Evolutionary conservation across 73 alveolate species (phyloP).

Genomic region (Blepharisma stoltei): DNA sequence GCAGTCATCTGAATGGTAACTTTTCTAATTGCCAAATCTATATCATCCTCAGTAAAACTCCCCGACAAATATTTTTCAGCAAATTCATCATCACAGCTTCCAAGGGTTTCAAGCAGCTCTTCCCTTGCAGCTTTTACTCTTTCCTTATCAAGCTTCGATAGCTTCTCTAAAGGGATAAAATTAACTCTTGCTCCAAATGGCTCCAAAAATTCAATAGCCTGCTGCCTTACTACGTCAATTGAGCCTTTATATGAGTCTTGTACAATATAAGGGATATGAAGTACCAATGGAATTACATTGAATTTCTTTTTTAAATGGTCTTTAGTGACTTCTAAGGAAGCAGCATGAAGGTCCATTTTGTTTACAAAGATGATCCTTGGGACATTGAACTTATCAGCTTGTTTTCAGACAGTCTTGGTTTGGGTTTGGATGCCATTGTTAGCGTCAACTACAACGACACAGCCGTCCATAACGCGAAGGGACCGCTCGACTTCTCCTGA

Average conservation of each 20-base stretch:
- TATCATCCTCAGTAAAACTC: conserved; percentile 34
- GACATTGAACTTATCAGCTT: conserved; percentile 80
- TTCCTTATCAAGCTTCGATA: conserved; percentile 29
- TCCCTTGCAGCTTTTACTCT: conserved; percentile 32
- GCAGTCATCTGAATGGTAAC: conserved; percentile 38
- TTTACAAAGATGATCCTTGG: conserved; percentile 88
- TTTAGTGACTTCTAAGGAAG: conserved; percentile 57
- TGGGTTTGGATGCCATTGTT: conserved; percentile 72
- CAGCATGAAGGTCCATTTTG: conserved; percentile 82
- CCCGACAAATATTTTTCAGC: conserved; percentile 53
- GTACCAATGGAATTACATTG: conserved; percentile 47
- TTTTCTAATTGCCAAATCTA: conserved; percentile 49
- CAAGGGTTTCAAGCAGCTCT: conserved; percentile 44
- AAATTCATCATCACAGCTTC: conserved; percentile 52
- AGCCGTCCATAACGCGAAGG: conserved; percentile 89
- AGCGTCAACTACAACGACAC: conserved; percentile 80
- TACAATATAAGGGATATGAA: conserved; percentile 33
- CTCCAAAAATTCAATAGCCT: conserved; percentile 39
- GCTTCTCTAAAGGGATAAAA: conserved; percentile 20
- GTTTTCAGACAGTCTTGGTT: conserved; percentile 82
- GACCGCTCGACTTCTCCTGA: conserved; percentile 95
- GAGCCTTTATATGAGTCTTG: conserved; percentile 21
- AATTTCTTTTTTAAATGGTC: conserved; percentile 53
- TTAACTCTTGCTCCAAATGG: conserved; percentile 43
- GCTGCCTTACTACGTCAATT: conserved; percentile 54